Percentiles rank a stretch among this genome's conserved stretches.
Conservation (phyloP, 2,329 filamentous ascomycete species). For the Stemphylium beticola region DNA sequence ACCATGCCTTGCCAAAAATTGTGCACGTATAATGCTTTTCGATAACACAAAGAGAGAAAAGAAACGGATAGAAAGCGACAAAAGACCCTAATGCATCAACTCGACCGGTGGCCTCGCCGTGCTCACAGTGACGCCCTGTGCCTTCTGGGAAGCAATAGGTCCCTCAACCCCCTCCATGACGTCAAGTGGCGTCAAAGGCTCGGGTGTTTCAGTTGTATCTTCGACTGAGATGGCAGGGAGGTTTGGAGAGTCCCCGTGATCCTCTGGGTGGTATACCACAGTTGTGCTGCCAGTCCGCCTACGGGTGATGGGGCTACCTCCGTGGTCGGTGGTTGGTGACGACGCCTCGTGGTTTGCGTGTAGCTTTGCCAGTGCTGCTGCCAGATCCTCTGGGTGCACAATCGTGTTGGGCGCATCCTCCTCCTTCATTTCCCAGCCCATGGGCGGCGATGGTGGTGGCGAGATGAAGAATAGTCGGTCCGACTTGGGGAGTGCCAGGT, state of each 20-base stretch:
- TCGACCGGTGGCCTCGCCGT: slow-evolving; percentile 50
- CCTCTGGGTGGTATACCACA: slow-evolving; percentile 67
- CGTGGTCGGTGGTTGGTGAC: slow-evolving; percentile 33
- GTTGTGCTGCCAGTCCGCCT: slow-evolving; percentile 61
- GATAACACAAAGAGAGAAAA: slow-evolving; percentile 15
- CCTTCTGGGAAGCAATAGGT: slow-evolving; percentile 43
- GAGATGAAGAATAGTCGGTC: slow-evolving; percentile 71
- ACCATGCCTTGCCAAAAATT: slow-evolving; percentile 20
- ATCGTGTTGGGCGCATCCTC: slow-evolving; percentile 71
- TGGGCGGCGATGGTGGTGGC: slow-evolving; percentile 67
- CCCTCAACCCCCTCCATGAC: slow-evolving; percentile 46
- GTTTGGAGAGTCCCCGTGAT: slow-evolving; percentile 65
- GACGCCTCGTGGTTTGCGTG: slow-evolving; percentile 48
- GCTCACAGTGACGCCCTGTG: slow-evolving; percentile 40
- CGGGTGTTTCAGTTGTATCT: slow-evolving; percentile 60
- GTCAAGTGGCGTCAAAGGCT: slow-evolving; percentile 58
- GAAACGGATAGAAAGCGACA: slow-evolving; percentile 4
- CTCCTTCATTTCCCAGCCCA: slow-evolving; percentile 68
- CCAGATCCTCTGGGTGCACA: slow-evolving; percentile 68
- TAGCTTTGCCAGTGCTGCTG: slow-evolving; percentile 61
- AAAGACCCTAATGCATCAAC: slow-evolving; percentile 40
- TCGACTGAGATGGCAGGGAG: slow-evolving; percentile 69
- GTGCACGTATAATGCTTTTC: slow-evolving; percentile 22
- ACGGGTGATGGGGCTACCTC: slow-evolving; percentile 26
- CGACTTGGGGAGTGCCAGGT: slow-evolving; percentile 57